These are phyloP conservation scores for Erucastrum elatum DNA, from an alignment of 345 rosid species.

Conservation along the genomic window DNA sequence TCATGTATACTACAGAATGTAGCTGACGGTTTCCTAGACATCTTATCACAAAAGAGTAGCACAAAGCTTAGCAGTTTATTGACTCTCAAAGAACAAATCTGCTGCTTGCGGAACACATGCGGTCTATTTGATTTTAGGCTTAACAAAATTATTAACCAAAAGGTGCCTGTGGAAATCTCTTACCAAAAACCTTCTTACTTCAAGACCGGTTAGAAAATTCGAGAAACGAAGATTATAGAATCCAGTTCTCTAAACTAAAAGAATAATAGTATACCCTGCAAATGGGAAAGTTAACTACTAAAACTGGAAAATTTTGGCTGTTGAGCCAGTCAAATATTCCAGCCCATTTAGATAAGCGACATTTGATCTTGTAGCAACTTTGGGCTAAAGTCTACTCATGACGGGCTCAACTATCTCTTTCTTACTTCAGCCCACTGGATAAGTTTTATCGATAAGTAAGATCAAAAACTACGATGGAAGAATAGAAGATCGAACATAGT, in stretches of 20 bases:
- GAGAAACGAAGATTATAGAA: neutral
- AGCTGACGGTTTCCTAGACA: neutral
- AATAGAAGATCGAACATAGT: neutral
- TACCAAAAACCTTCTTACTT: neutral
- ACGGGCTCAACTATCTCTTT: neutral
- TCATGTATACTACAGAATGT: neutral
- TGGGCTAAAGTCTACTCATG: neutral
- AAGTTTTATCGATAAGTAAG: neutral
- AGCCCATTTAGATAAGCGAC: slow-evolving; percentile 4
- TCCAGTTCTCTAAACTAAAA: neutral
- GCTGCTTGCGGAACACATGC: neutral
- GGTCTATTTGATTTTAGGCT: neutral
- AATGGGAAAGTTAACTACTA: neutral
- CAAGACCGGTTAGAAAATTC: neutral
- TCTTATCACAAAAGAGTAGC: neutral
- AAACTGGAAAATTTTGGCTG: neutral
- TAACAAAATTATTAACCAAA: neutral
- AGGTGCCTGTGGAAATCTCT: neutral
- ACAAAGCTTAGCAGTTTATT: neutral
- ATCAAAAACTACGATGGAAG: neutral
- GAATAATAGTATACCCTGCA: neutral
- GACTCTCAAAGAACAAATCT: neutral
- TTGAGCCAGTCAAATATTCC: neutral
- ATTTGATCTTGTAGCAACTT: neutral
- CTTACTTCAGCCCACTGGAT: neutral